These are phyloP conservation scores for Elsinoe fawcettii DNA, from an alignment of 2,329 filamentous ascomycete genomes.

Conservation along the genomic window DNA sequence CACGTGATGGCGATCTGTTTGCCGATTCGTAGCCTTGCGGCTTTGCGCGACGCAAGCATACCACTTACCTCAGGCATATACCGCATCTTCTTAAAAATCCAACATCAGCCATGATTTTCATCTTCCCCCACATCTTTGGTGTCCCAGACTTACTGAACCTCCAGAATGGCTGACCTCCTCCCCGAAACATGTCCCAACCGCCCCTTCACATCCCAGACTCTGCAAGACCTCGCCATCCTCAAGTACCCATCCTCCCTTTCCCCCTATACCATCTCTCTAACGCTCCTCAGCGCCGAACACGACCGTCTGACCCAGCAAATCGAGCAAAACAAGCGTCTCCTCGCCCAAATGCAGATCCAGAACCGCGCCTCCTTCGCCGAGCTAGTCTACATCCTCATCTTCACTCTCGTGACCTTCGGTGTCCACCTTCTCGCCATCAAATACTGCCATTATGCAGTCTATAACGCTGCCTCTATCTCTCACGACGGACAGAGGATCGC, in stretches of 20 bases:
- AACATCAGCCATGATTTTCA: not conserved
- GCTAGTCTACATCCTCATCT: not conserved
- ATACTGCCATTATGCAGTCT: not conserved
- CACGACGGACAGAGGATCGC: not conserved
- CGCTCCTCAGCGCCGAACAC: not conserved
- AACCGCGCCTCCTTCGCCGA: not conserved
- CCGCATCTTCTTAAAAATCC: not conserved
- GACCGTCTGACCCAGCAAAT: not conserved
- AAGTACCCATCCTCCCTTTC: not conserved
- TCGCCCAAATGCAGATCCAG: not conserved
- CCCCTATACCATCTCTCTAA: not conserved
- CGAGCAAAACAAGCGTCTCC: not conserved
- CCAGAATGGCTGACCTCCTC: not conserved
- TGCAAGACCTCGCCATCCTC: not conserved
- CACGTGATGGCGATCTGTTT: not conserved
- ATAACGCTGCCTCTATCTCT: not conserved
- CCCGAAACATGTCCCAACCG: not conserved
- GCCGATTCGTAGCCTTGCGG: not conserved
- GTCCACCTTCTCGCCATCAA: not conserved
- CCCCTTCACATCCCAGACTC: not conserved
- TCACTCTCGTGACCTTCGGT: not conserved
- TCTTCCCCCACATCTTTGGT: not conserved
- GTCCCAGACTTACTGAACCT: not conserved
- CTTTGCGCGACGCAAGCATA: not conserved
- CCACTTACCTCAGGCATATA: not conserved